A percentile compares a stretch with the other conserved stretches of the same genome.
Conservation (phyloP, 2,329 filamentous ascomycete species). For the Exophiala lecanii-corni region DNA sequence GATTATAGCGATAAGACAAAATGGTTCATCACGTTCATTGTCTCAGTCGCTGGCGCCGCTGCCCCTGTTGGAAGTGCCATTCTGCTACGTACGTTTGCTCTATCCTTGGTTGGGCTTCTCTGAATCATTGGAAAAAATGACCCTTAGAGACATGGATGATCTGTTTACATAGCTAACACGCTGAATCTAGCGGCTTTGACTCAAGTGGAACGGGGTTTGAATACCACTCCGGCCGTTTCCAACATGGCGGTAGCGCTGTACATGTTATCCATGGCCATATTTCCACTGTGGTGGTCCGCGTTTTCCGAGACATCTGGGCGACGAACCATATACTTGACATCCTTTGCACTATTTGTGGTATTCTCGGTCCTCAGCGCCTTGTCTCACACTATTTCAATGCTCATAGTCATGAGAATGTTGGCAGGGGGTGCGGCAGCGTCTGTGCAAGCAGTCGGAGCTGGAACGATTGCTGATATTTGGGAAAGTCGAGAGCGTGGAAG, state of each 20-base stretch:
- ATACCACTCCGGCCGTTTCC: conserved; percentile 60
- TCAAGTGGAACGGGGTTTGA: conserved; percentile 58
- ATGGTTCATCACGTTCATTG: conserved; percentile 76
- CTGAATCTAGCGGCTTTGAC: conserved; percentile 60
- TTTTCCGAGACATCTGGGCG: conserved; percentile 70
- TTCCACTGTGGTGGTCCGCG: conserved; percentile 81
- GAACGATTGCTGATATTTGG: conserved; percentile 79
- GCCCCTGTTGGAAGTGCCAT: conserved; percentile 82
- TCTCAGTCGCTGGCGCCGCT: conserved; percentile 70
- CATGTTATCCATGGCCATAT: conserved; percentile 78
- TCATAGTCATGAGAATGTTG: conserved; percentile 70
- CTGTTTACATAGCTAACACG: neutral
- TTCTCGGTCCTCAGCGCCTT: conserved; percentile 68
- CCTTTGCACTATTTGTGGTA: conserved; percentile 66
- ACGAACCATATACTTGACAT: conserved; percentile 71
- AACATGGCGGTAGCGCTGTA: conserved; percentile 76
- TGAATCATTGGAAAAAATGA: too few relatives aligned
- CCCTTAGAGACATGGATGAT: neutral
- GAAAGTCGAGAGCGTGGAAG: conserved; percentile 65
- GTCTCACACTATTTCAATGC: conserved; percentile 66
- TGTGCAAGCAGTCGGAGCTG: conserved; percentile 77
- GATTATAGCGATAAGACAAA: conserved; percentile 70
- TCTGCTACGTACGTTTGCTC: conserved; percentile 73
- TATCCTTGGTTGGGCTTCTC: too few relatives aligned
- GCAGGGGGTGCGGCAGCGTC: conserved; percentile 72